Evolutionary conservation across 352 stramenopile genomes (phyloP).

Genomic region (Aphanomyces invadans): DNA sequence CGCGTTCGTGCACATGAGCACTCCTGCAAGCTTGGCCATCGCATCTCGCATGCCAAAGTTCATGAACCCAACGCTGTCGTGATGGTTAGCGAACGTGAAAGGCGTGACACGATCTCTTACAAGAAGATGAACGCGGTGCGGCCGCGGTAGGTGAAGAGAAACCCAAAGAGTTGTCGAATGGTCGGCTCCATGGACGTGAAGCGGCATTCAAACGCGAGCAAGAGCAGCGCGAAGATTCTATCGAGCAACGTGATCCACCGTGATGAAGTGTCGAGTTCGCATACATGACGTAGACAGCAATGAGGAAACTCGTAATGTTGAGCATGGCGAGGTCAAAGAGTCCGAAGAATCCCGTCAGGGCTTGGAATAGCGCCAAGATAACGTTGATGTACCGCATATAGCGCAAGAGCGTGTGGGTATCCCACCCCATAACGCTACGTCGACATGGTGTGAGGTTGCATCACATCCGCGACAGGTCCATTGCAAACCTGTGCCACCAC

Average conservation of each 20-base stretch:
- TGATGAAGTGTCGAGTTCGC: no score
- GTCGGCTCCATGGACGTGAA: slow-evolving; percentile 81
- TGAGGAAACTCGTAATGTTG: slow-evolving; percentile 82
- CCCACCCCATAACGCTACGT: slow-evolving; percentile 52
- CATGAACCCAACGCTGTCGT: slow-evolving; percentile 72
- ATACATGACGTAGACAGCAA: slow-evolving; percentile 82
- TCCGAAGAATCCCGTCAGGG: slow-evolving; percentile 71
- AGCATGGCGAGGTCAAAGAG: slow-evolving; percentile 80
- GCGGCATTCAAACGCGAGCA: slow-evolving; percentile 81
- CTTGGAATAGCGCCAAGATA: slow-evolving; percentile 66
- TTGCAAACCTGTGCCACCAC: slow-evolving; percentile 18
- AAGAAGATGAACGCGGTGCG: slow-evolving; percentile 79
- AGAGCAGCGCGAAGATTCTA: slow-evolving; percentile 75
- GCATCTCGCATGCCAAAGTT: slow-evolving; percentile 78
- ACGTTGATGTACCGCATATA: slow-evolving; percentile 82
- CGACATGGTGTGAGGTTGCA: neutral
- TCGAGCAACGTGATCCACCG: neutral
- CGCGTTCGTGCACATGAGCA: slow-evolving; percentile 73
- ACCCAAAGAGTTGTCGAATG: slow-evolving; percentile 80
- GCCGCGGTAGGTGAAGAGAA: slow-evolving; percentile 82
- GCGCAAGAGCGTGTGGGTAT: slow-evolving; percentile 60
- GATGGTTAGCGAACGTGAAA: no score
- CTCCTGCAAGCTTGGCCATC: slow-evolving; percentile 57
- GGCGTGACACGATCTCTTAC: no score
- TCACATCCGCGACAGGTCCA: no score